These are phyloP conservation scores for Ramaria sp. DNA, from an alignment of 768 basidiomycete species.

Conservation along the genomic window DNA sequence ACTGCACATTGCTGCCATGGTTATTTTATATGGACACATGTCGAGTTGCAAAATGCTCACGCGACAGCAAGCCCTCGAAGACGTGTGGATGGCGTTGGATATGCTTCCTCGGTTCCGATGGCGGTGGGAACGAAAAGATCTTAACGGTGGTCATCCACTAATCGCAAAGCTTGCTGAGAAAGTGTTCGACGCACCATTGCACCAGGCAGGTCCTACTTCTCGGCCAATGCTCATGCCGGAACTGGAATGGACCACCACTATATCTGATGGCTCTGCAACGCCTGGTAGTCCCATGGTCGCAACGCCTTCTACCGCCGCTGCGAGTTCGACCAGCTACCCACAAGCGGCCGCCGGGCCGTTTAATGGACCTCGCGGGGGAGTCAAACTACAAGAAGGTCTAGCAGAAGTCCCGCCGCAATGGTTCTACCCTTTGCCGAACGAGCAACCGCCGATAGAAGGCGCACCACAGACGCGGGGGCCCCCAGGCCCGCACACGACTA, in stretches of 20 bases:
- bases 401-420: slow-evolving; percentile 58
- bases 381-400: slow-evolving; percentile 23
- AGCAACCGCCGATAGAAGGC: slow-evolving; percentile 22
- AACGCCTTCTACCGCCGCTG: slow-evolving; percentile 2
- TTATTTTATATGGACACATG: slow-evolving; percentile 82
- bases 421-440: slow-evolving; percentile 75
- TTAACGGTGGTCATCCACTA: slow-evolving; percentile 72
- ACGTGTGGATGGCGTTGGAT: slow-evolving; percentile 79
- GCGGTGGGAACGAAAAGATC: slow-evolving; percentile 84
- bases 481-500: slow-evolving; percentile 24
- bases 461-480: neutral
- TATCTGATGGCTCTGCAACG: slow-evolving; percentile 1
- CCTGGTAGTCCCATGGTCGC: slow-evolving; percentile 1
- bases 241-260: slow-evolving; percentile 30
- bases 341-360: neutral
- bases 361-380: neutral
- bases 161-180: slow-evolving; percentile 75
- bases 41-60: slow-evolving; percentile 61
- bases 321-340: slow-evolving; percentile 4
- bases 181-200: slow-evolving; percentile 66
- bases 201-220: slow-evolving; percentile 37
- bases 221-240: slow-evolving; percentile 40
- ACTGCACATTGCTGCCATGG: slow-evolving; percentile 84
- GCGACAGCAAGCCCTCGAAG: slow-evolving; percentile 59
- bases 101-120: slow-evolving; percentile 85